phyloP scores from a whole-genome alignment of 192 early-diverging fungal species.

The Piromyces finnis region DNA sequence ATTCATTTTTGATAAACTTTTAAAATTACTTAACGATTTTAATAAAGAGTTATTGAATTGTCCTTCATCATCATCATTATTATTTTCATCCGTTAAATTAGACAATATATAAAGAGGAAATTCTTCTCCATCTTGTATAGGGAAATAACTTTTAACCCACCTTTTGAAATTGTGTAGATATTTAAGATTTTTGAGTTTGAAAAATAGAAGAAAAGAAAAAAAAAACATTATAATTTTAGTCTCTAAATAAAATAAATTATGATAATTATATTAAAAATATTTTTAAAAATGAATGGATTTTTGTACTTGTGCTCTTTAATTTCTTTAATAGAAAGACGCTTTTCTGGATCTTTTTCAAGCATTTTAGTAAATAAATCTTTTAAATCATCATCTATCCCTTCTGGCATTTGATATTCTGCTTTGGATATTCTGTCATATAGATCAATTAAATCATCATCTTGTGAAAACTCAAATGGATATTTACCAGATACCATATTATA shows the following conservation, averaged over 20 bases:
- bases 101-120: background rate
- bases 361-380: conserved; percentile 20
- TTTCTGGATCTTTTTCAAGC: conserved; percentile 14
- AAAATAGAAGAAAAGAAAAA: too few relatives aligned
- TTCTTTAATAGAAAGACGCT: conserved; percentile 12
- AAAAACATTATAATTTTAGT: too few relatives aligned
- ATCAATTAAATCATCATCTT: conserved; percentile 26
- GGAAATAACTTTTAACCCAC: background rate
- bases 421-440: conserved; percentile 26
- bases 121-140: background rate
- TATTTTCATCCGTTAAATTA: background rate
- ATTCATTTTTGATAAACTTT: background rate
- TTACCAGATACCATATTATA: conserved; percentile 36
- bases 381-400: conserved; percentile 11
- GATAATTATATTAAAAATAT: too few relatives aligned
- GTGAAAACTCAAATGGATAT: conserved; percentile 33
- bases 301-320: conserved; percentile 18
- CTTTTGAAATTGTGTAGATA: background rate
- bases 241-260: too few relatives aligned
- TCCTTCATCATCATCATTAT: background rate
- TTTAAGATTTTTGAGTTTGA: too few relatives aligned
- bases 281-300: too few relatives aligned
- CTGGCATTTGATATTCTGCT: conserved; percentile 19
- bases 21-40: background rate
- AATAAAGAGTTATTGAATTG: background rate